A percentile compares a stretch with the other conserved stretches of the same genome.
phyloP scores from a whole-genome alignment of 1,284 basidiomycete species.

The Leucoagaricus sp. region DNA sequence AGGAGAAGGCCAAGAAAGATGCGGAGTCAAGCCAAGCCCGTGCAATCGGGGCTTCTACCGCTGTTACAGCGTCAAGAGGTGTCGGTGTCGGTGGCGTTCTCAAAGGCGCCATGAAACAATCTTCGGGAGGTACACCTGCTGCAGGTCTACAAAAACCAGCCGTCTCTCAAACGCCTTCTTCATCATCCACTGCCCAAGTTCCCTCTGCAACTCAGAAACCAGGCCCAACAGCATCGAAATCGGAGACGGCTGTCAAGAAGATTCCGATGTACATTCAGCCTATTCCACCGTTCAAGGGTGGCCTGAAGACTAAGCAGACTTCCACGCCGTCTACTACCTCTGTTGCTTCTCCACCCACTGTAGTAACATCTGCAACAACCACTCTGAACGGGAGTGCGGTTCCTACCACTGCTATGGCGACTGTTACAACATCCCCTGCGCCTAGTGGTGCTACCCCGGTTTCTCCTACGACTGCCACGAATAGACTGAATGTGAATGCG shows the following conservation, averaged over 20 bases:
- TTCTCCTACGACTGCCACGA: conserved; percentile 44
- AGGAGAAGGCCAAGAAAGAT: conserved; percentile 74
- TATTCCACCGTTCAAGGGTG: conserved; percentile 91
- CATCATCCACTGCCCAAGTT: neutral
- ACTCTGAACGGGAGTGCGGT: conserved; percentile 24
- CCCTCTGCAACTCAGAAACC: conserved; percentile 21
- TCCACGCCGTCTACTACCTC: conserved; percentile 8
- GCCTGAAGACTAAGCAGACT: conserved; percentile 29
- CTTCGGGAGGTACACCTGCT: neutral
- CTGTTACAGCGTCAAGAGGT: conserved; percentile 41
- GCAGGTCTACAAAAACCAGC: conserved; percentile 33
- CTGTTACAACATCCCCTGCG: conserved; percentile 29
- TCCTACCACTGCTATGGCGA: conserved; percentile 25
- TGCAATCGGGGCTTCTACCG: conserved; percentile 56
- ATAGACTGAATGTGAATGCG: conserved; percentile 71
- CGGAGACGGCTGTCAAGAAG: conserved; percentile 38
- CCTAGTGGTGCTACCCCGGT: conserved; percentile 19
- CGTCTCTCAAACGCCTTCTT: conserved; percentile 22
- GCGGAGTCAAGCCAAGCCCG: conserved; percentile 65
- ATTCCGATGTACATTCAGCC: conserved; percentile 78
- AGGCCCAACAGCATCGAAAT: conserved; percentile 11
- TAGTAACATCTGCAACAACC: conserved; percentile 22
- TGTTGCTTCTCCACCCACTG: conserved; percentile 19
- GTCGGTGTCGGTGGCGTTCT: conserved; percentile 31
- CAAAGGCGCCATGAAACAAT: conserved; percentile 12